Evolutionary conservation across 495 filamentous ascomycete species (phyloP), one percentile per base, ranked within the genome.

Genomic region (Amniculicola lignicola): DNA sequence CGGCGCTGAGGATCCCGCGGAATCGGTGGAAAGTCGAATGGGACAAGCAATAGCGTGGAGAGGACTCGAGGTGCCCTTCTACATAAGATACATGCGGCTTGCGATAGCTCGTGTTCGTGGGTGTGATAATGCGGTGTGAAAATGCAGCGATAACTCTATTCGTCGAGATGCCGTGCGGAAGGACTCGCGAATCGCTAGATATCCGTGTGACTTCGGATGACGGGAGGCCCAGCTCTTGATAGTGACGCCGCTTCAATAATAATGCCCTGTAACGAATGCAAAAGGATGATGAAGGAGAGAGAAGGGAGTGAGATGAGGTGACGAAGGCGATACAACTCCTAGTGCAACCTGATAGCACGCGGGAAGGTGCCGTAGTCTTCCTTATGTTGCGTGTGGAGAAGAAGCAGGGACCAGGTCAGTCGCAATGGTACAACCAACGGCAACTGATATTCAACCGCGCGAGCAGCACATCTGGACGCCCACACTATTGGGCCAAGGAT

Each of bases 401-500:
- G n/a, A 47, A 39, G 36, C 54, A 50, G 59, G 49, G 47, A 42
- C 61, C 46, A 52, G 61, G 57, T 51, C 12, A 4, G 38, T 15
- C 42, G 36, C 16, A 33, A 15, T 33, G 45, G 18, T 25, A 19
- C 52, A 41, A 40, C 61, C 57, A 60, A 60, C 52, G 22, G 51
- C 48, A 42, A 28, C 27, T 49, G 24, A 22, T 18, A 61, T 37
- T 53, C 57, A 65, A 58, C 57, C 57, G 62, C 57, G 50, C 48
- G 51, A 19, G 29, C 43, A 47, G 35, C 48, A 58, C 61, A 37
- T 33, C 10, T n/a, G n/a, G n/a, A n/a, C 39, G 15, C 40, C 47
- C 49, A 57, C 46, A 46, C 62, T 61, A 65, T 65, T 65, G 62
- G 57, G 62, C 57, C 57, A 61, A 61, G 62, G n/a, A 38, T 61